These are phyloP conservation scores for Delonix regia DNA, from an alignment of 306 rosid genomes.

Conservation along the genomic window DNA sequence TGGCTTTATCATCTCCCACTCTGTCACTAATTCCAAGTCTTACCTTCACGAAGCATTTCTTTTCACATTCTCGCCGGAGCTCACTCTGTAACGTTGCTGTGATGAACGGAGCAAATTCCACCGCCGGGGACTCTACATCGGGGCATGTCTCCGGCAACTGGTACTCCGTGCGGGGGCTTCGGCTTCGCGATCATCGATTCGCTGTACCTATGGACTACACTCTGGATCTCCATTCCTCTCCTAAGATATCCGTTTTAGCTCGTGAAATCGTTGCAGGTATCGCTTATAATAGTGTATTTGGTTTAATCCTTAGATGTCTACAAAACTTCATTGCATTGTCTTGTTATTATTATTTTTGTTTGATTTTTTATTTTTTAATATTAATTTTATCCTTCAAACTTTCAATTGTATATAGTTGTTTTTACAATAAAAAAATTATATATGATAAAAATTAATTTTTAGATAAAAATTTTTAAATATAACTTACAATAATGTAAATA, in stretches of 20 bases:
- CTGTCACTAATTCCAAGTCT: slow-evolving; percentile 26
- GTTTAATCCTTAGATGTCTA: no score
- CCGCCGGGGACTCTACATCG: slow-evolving; percentile 27
- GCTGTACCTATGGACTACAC: slow-evolving; percentile 74
- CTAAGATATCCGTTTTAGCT: slow-evolving; percentile 77
- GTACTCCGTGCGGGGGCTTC: slow-evolving; percentile 85
- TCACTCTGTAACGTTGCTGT: slow-evolving; percentile 6
- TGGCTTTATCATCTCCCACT: neutral
- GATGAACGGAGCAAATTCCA: slow-evolving; percentile 43
- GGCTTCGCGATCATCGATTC: slow-evolving; percentile 83
- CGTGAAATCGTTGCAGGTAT: slow-evolving; percentile 93
- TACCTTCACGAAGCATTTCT: slow-evolving; percentile 24
- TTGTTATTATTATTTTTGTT: no score
- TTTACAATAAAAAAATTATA: no score
- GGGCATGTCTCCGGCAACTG: slow-evolving; percentile 72
- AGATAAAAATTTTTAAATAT: no score
- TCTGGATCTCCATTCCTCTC: slow-evolving; percentile 41
- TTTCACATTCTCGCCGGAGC: slow-evolving; percentile 34
- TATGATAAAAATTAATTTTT: no score
- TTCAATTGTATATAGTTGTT: no score
- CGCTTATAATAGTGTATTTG: no score
- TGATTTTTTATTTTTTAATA: no score
- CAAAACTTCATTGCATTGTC: no score
- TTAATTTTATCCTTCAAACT: no score
- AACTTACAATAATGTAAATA: no score